Base-by-base conservation (phyloP, 139 green algal genomes). In the Chlamydomonas sp. region DNA sequence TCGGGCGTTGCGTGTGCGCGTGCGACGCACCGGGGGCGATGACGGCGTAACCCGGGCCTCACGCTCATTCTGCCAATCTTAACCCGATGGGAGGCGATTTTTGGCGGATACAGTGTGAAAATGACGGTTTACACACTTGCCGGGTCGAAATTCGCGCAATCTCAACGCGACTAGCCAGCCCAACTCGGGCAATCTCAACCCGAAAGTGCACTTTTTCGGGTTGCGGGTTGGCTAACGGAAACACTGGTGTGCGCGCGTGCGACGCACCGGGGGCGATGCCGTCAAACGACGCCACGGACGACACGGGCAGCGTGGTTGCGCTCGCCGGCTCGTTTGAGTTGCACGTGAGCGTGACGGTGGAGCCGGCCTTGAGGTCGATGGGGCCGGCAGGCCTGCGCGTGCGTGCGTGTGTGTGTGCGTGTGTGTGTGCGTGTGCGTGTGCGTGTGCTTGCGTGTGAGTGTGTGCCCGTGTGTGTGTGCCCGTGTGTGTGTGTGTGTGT, bases 11-110 rank as follows among this genome's bases (percentile, higher is more conserved):
- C 58, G 34, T 34, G 28, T 29, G 5, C 34, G 34, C 24, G 5
- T 3, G 36, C 31, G 54, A 28, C 20, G 54, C 29, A 63, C 6
- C 54, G 20, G 79, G 71, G n/a, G 83, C 89, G 13, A 79, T 92
- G 35, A 80, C 80, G 22, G 94, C 81, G 69, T 90, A 95, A 38
- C 86, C 79, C 2, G 90, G 88, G 24, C n/a, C n/a, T n/a, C n/a
- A n/a, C n/a, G n/a, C n/a, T n/a, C n/a, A n/a, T n/a, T n/a, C n/a
- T n/a, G n/a, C n/a, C n/a, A n/a, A n/a, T n/a, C n/a, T n/a, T n/a
- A n/a, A n/a, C n/a, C n/a, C n/a, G n/a, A n/a, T n/a, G n/a, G n/a
- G n/a, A n/a, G n/a, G n/a, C n/a, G n/a, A n/a, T n/a, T n/a, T n/a
- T n/a, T n/a, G n/a, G n/a, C n/a, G n/a, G n/a, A n/a, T n/a, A n/a